Base-by-base conservation (phyloP, 1,284 basidiomycete genomes). In the Puccinia hordei region DNA sequence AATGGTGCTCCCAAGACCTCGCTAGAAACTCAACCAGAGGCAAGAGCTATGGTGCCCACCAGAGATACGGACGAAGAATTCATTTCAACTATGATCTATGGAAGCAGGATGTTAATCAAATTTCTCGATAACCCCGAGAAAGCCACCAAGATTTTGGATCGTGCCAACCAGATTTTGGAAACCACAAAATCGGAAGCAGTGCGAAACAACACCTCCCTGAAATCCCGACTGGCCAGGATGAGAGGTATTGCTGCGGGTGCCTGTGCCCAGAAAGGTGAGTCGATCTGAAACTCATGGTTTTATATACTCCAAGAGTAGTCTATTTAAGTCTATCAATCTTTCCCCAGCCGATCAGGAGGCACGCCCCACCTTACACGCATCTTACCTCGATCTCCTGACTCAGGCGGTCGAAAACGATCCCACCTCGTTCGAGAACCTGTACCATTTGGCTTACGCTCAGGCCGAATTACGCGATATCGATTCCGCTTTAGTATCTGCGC, bases 381-480 rank as follows among this genome's bases (percentile, higher is more conserved):
- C 88, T 55, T 90, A 92, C 0, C 89, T 92, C 81, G 85, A 87
- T 0, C 88, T 90, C 53, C 89, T 93, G 53, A 85, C 87, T 5
- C 84, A 85, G 0, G 90, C 93, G 0, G 87, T 90, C 9, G 85
- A 87, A 35, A 86, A 89, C 12, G 86, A 89, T 78, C 88, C 91
- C 0, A 89, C 88, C 0, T 89, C 92, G 0, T 88, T 90, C 0
- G 84, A 85, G 30, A 90, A 89, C 0, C 89, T 91, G 83, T 95
- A 92, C 84, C 92, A 95, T 81, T 89, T 95, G 24, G 91, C 94
- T 0, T 87, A 94, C 13, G 91, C 91, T 0, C 90, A 92, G 74
- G 89, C 92, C 13, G 89, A 91, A 74, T 88, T 88, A n/a, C 90
- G 91, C 38, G 89, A 93, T 82, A 87, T 95, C 27, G 87, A 89